Base-by-base conservation (phyloP, 2,329 filamentous ascomycete species). In the Ophiostoma triangulosporum region DNA sequence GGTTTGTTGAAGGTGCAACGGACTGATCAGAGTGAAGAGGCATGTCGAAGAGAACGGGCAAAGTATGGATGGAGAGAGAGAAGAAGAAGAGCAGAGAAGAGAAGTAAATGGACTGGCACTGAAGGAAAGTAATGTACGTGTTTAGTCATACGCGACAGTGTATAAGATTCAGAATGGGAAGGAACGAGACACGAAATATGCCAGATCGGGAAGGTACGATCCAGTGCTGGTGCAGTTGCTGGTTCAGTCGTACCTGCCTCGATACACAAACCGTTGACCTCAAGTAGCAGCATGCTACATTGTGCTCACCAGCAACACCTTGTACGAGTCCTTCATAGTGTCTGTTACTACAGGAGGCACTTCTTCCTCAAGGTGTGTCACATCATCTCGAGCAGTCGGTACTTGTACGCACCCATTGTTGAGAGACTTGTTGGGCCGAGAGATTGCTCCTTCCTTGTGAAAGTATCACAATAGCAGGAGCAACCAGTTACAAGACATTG, bases 151-250 rank as follows among this genome's bases (percentile, higher is more conserved):
- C 38, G 35, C n/a, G 8, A 31, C 20, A 17, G 33, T 29, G 31
- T 24, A 1, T 27, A 32, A 48, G 32, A 31, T 29, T 29, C 9
- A 15, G 29, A 22, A 48, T 36, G 9, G 48, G 48, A 48, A 51
- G 48, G 48, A 54, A 26, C 53, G 20, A 26, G 38, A n/a, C 48
- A 51, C 53, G 35, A 24, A 38, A 8, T 32, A 15, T 32, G 49
- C 48, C 20, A 48, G 32, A 51, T 54, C 27, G 24, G 53, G 53
- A 54, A 54, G 53, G 53, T 38, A 48, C 53, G 53, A 54, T 40
- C 40, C 48, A 48, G 43, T 31, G 43, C 26, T 8, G 15, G 38
- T 43, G 12, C 11, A n/a, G n/a, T n/a, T n/a, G n/a, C n/a, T n/a
- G n/a, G n/a, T n/a, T n/a, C 8, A n/a, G n/a, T 29, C 43, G 43